Evolutionary conservation across 164 flowering plant species (phyloP).

Genomic region (Vitis labrusca): DNA sequence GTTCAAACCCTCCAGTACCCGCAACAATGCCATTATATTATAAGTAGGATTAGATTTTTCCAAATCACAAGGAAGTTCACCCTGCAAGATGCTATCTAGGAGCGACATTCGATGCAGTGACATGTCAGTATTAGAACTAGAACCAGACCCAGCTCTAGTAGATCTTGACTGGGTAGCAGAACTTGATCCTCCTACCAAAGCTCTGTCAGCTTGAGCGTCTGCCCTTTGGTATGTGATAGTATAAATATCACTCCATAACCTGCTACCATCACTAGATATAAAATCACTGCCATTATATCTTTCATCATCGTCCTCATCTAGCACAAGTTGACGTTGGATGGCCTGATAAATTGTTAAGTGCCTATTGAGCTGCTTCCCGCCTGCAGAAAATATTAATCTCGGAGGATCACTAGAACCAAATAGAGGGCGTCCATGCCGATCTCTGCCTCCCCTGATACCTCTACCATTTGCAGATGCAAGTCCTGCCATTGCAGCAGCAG

Average conservation of each 20-base stretch:
- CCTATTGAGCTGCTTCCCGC: conserved; percentile 87
- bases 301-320: conserved; percentile 88
- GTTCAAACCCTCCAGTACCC: conserved; percentile 86
- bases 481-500: conserved; percentile 98
- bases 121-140: conserved; percentile 49
- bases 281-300: conserved; percentile 63
- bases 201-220: conserved; percentile 60
- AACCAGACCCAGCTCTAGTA: conserved; percentile 45
- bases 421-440: conserved; percentile 67
- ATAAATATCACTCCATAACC: conserved; percentile 84
- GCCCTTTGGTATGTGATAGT: conserved; percentile 86
- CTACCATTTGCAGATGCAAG: conserved; percentile 76
- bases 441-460: conserved; percentile 79
- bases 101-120: conserved; percentile 59
- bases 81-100: conserved; percentile 86
- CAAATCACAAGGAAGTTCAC: conserved; percentile 90
- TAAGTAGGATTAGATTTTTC: conserved; percentile 88
- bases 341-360: conserved; percentile 93
- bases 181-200: conserved; percentile 43
- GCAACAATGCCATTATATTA: conserved; percentile 72
- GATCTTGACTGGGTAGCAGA: conserved; percentile 54
- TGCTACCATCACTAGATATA: conserved; percentile 79
- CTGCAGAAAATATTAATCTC: conserved; percentile 71
- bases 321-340: conserved; percentile 82
- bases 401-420: conserved; percentile 75